These are phyloP conservation scores for Lenwebbia sp. DNA, from an alignment of 345 rosid species.

Conservation along the genomic window DNA sequence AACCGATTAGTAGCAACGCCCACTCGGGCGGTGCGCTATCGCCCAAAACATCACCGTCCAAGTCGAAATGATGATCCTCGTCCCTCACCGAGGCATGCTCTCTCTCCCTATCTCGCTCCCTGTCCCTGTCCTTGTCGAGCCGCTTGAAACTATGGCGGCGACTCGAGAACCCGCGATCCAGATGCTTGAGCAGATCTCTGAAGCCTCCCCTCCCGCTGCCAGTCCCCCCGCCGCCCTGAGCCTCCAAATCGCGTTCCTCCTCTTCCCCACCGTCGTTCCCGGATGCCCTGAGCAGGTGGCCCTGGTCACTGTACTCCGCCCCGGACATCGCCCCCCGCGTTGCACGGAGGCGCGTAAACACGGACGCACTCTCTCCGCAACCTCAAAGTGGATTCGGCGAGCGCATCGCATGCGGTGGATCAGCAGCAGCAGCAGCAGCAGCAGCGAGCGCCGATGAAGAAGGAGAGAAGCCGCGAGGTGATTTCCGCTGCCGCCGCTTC, in stretches of 20 bases:
- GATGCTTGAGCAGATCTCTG: conserved; percentile 47
- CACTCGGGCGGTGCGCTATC: conserved; percentile 93
- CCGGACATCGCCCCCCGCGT: conserved; percentile 1
- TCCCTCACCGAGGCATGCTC: conserved; percentile 6
- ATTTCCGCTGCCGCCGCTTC: neutral
- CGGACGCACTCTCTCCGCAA: neutral
- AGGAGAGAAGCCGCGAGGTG: neutral
- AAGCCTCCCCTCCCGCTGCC: conserved; percentile 15
- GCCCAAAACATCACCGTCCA: conserved; percentile 35
- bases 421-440: no score
- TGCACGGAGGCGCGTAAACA: neutral
- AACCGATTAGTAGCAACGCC: conserved; percentile 84
- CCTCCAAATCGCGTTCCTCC: conserved; percentile 2
- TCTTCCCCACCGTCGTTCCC: neutral
- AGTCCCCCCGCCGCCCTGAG: conserved; percentile 2
- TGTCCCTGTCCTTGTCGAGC: conserved; percentile 21
- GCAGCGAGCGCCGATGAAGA: neutral
- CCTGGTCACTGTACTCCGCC: conserved; percentile 9
- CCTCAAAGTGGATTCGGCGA: neutral
- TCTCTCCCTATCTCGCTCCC: conserved; percentile 25
- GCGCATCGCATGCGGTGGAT: neutral
- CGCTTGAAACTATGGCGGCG: conserved; percentile 44
- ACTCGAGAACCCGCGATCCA: conserved; percentile 54
- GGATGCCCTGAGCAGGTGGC: conserved; percentile 11
- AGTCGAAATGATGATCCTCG: conserved; percentile 6